Base-by-base conservation (phyloP, 2,329 filamentous ascomycete species). In the Aspergillus sp. region DNA sequence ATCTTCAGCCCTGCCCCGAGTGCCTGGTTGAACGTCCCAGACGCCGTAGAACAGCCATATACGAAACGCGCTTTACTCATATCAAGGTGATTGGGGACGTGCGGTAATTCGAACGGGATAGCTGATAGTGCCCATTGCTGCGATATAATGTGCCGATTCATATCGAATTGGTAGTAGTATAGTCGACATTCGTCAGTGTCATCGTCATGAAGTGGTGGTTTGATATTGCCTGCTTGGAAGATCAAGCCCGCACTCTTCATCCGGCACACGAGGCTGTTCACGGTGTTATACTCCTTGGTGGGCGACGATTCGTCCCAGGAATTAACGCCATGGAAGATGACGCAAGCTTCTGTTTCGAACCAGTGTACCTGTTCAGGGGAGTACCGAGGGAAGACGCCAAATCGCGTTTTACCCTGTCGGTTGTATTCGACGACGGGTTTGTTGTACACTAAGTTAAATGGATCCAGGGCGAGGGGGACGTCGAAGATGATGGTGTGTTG, bases 321-420 rank as follows among this genome's bases (percentile, higher is more conserved):
- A 51, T 86, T 87, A 1, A 82, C 84, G 0, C 83, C 85, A 54
- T 88, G 85, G 48, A 87, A 86, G 36, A 88, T 84, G 53, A 82
- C 81, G 53, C 82, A 87, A 5, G 81, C 72, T 8, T 76, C 75
- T 0, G 83, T 86, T 61, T 84, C 77, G 48, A 84, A 87, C 83
- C 84, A 88, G 7, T 73, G 72, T 3, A 85, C 72, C 1, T 68
- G 65, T 1, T 76, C 59, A 1, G 83, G 82, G 9, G 72, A 57
- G 42, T 78, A 75, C 4, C 84, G 73, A 8, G 83, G 82, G 48
- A 88, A 87, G 2, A 87, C 70, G 0, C 83, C 84, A 49, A 86
- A 86, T 4, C 84, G 75, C 1, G 83, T 79, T 1, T 67, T 68
- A 8, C 73, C 75, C 2, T 70, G 65, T 0, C 77, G 67, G 51